Evolutionary conservation across 148 eudicot species (phyloP).

Genomic region (Euryodendron excelsum): DNA sequence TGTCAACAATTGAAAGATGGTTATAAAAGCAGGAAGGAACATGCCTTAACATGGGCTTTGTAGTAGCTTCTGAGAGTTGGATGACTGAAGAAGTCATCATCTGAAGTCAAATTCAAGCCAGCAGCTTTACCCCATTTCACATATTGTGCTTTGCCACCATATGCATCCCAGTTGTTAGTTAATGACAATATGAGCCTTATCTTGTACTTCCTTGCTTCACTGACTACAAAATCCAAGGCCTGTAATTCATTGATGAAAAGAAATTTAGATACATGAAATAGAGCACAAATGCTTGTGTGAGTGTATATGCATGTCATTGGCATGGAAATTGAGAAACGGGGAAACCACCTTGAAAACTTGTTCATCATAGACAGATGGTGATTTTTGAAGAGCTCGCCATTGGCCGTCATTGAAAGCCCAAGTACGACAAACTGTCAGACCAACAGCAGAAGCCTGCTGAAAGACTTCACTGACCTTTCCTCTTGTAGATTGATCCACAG

Average conservation of each 20-base stretch:
- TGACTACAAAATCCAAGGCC: conserved; percentile 90
- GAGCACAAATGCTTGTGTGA: background rate
- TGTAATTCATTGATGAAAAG: conserved; percentile 20
- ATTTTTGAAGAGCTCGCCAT: conserved; percentile 76
- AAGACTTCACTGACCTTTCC: conserved; percentile 71
- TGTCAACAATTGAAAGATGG: background rate
- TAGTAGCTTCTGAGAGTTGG: conserved; percentile 62
- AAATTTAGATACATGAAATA: background rate
- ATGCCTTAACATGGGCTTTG: conserved; percentile 68
- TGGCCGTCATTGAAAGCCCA: conserved; percentile 97
- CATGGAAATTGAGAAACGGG: background rate
- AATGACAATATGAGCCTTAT: conserved; percentile 77
- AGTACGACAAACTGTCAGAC: conserved; percentile 77
- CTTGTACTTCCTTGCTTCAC: conserved; percentile 80
- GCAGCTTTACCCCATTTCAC: conserved; percentile 89
- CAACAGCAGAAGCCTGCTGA: conserved; percentile 72
- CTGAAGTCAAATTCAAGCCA: conserved; percentile 61
- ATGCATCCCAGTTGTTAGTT: conserved; percentile 83
- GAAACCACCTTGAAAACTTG: conserved; percentile 74
- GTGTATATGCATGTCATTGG: background rate
- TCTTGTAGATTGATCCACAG: conserved; percentile 67
- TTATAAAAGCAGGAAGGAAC: conserved; percentile 15
- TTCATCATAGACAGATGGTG: conserved; percentile 86
- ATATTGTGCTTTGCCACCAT: conserved; percentile 88
- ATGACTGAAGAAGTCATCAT: conserved; percentile 73